phyloP scores from a whole-genome alignment of 106 monocot species.

The Allium fistulosum region DNA sequence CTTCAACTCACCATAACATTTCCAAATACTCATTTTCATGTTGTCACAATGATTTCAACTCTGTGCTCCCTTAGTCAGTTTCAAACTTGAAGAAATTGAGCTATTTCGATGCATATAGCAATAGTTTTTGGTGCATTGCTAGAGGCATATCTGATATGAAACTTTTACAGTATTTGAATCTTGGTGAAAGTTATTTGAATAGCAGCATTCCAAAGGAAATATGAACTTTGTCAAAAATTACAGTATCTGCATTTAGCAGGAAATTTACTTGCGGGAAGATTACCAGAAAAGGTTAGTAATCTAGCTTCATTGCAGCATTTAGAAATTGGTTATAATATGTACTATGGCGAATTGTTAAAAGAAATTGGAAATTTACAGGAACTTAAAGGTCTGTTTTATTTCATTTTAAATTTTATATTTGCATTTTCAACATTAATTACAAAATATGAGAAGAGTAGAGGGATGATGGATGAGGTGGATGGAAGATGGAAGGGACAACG shows the following conservation, averaged over 20 bases:
- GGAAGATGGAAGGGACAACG: too few species aligned
- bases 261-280: constrained; percentile 43
- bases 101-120: constrained; percentile 68
- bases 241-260: constrained; percentile 70
- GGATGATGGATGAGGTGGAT: constrained; percentile 39
- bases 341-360: too few species aligned
- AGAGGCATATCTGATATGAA: constrained; percentile 18
- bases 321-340: constrained; percentile 79
- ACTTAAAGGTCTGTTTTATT: too few species aligned
- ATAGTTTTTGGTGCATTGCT: constrained; percentile 51
- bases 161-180: constrained; percentile 43
- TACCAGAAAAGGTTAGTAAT: constrained; percentile 41
- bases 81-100: constrained; percentile 29
- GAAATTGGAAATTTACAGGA: too few species aligned
- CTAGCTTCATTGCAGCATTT: constrained; percentile 46
- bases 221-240: constrained; percentile 24
- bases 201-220: constrained; percentile 38
- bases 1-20: constrained; percentile 59
- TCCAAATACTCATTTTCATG: constrained; percentile 64
- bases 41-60: constrained; percentile 78
- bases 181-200: constrained; percentile 78
- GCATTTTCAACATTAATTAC: too few species aligned
- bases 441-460: constrained; percentile 42
- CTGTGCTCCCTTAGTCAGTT: constrained; percentile 38
- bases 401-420: too few species aligned